Evolutionary conservation across 306 rosid species (phyloP).

Genomic region (Lablab purpureus): DNA sequence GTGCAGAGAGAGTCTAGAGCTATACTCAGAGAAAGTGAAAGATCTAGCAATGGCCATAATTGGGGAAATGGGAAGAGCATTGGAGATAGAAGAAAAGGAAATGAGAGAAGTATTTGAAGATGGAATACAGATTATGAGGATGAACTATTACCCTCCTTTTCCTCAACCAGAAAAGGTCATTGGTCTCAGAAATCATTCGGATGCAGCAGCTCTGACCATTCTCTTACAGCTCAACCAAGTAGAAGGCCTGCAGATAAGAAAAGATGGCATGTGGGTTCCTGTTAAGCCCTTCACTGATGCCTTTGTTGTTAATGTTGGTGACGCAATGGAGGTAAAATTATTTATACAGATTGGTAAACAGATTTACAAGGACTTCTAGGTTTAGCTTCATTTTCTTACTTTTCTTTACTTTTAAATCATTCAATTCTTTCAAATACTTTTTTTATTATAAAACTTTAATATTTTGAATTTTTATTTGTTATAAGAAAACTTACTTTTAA

Average conservation of each 20-base stretch:
- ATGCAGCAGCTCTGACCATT: slow-evolving; percentile 46
- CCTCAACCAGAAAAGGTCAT: slow-evolving; percentile 56
- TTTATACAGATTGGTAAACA: too few relatives aligned
- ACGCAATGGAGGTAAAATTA: background rate
- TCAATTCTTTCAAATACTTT: too few relatives aligned
- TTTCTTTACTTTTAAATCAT: too few relatives aligned
- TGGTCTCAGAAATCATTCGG: slow-evolving; percentile 55
- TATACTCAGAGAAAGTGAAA: slow-evolving; percentile 35
- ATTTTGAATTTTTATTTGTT: too few relatives aligned
- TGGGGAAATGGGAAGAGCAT: slow-evolving; percentile 33
- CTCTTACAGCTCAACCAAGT: slow-evolving; percentile 52
- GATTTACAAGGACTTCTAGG: too few relatives aligned
- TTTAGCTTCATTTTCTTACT: too few relatives aligned
- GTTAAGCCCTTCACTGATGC: slow-evolving; percentile 50
- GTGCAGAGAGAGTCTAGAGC: slow-evolving; percentile 59
- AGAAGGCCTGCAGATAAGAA: slow-evolving; percentile 52
- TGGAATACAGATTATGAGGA: slow-evolving; percentile 48
- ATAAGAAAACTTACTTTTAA: too few relatives aligned
- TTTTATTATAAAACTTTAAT: too few relatives aligned
- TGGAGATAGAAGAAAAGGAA: slow-evolving; percentile 38
- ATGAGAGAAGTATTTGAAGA: slow-evolving; percentile 48
- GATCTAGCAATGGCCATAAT: slow-evolving; percentile 31
- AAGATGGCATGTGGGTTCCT: slow-evolving; percentile 51
- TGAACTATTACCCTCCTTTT: slow-evolving; percentile 62
- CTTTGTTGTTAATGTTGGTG: background rate